Conservation (phyloP, 768 basidiomycete species). For the Kwoniella sp. region DNA sequence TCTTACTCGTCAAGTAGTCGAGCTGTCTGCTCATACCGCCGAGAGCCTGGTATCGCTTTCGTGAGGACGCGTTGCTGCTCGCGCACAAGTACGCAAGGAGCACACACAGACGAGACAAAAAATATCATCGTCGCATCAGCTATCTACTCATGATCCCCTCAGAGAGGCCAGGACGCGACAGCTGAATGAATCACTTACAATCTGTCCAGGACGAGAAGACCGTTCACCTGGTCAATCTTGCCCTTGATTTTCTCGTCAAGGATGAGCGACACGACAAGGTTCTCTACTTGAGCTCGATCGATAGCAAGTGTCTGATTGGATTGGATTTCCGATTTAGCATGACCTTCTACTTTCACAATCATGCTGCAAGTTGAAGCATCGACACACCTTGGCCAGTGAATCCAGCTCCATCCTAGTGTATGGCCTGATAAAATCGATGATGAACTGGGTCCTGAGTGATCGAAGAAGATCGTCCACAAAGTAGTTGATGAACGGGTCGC, state of each 20-base stretch:
- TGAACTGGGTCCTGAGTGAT: slow-evolving; percentile 90
- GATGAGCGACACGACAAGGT: slow-evolving; percentile 88
- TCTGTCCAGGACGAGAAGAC: slow-evolving; percentile 85
- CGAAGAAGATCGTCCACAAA: slow-evolving; percentile 96
- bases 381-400: slow-evolving; percentile 81
- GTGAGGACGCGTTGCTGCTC: slow-evolving; percentile 20
- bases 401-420: slow-evolving; percentile 91
- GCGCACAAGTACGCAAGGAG: too few species aligned
- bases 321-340: not conserved
- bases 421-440: slow-evolving; percentile 97
- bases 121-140: not conserved
- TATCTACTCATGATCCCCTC: not conserved
- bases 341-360: not conserved
- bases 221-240: slow-evolving; percentile 92
- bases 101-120: too few species aligned
- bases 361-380: too few species aligned
- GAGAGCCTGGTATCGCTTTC: slow-evolving; percentile 22
- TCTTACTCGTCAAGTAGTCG: slow-evolving; percentile 11
- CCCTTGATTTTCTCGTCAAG: slow-evolving; percentile 97
- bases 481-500: slow-evolving; percentile 87
- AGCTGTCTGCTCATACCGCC: slow-evolving; percentile 16
- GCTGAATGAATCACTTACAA: slow-evolving; percentile 58
- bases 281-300: slow-evolving; percentile 87
- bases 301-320: slow-evolving; percentile 86
- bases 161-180: not conserved